Evolutionary conservation across 2,329 filamentous ascomycete genomes (phyloP).

Genomic region (Alternaria sp.): DNA sequence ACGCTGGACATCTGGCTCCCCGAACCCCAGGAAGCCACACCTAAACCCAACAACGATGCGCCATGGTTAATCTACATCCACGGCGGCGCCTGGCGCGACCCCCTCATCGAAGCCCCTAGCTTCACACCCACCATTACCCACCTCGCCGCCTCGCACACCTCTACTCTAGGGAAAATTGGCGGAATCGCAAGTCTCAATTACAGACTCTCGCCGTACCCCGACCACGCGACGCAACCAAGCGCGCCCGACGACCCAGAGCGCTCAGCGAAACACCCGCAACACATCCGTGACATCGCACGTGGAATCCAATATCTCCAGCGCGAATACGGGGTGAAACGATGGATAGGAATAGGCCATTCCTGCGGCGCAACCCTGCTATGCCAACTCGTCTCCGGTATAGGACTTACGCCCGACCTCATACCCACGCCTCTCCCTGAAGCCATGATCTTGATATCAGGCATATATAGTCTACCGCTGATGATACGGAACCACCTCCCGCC

Average conservation of each 20-base stretch:
- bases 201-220: conserved; percentile 62
- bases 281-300: conserved; percentile 63
- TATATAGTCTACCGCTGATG: conserved; percentile 69
- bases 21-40: conserved; percentile 26
- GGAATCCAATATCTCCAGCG: conserved; percentile 60
- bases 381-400: conserved; percentile 55
- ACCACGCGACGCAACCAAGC: conserved; percentile 54
- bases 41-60: conserved; percentile 10
- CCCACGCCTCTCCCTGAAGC: conserved; percentile 40
- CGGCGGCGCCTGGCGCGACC: conserved; percentile 60
- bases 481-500: conserved; percentile 52
- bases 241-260: conserved; percentile 56
- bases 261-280: conserved; percentile 64
- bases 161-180: conserved; percentile 51
- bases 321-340: conserved; percentile 55
- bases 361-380: conserved; percentile 69
- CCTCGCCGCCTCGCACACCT: conserved; percentile 33
- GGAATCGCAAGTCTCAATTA: conserved; percentile 71
- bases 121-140: conserved; percentile 47
- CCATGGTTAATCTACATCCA: conserved; percentile 55
- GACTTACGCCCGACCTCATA: neutral
- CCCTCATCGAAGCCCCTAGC: conserved; percentile 45
- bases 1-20: conserved; percentile 54
- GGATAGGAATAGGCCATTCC: conserved; percentile 67
- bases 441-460: conserved; percentile 68